phyloP scores from a whole-genome alignment of 2,329 filamentous ascomycete species.

The Gyromitra esculenta region DNA sequence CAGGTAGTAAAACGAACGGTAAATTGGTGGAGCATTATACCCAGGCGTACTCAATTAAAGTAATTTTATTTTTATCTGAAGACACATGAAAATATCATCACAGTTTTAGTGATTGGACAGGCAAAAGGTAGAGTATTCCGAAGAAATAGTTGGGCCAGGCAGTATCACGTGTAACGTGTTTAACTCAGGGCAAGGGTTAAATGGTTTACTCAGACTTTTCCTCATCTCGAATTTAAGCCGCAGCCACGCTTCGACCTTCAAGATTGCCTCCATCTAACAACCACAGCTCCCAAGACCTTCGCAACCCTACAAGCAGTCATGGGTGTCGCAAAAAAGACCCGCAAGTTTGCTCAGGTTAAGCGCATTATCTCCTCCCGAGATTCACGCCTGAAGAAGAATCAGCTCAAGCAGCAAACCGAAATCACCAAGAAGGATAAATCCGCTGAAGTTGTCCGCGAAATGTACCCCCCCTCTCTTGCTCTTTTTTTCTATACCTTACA shows the following conservation, averaged over 20 bases:
- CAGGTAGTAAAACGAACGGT: neutral
- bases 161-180: slow-evolving; percentile 20
- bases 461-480: slow-evolving; percentile 62
- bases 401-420: slow-evolving; percentile 70
- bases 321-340: slow-evolving; percentile 88
- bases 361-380: slow-evolving; percentile 83
- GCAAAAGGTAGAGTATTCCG: neutral
- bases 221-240: slow-evolving; percentile 1
- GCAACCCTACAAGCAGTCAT: slow-evolving; percentile 64
- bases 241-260: slow-evolving; percentile 2
- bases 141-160: neutral
- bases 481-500: slow-evolving; percentile 54
- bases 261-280: slow-evolving; percentile 5
- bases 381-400: slow-evolving; percentile 82
- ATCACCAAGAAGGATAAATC: slow-evolving; percentile 70
- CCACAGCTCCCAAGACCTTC: slow-evolving; percentile 8
- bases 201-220: slow-evolving; percentile 3
- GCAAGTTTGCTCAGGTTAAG: slow-evolving; percentile 90
- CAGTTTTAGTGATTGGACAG: neutral
- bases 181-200: slow-evolving; percentile 16
- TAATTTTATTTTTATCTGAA: slow-evolving; percentile 18
- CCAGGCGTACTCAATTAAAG: slow-evolving; percentile 26
- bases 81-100: neutral
- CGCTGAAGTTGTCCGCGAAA: slow-evolving; percentile 76
- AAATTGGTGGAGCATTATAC: slow-evolving; percentile 31